Base-by-base conservation (phyloP, 1,139 yeast species). In the Diutina rugosa region DNA sequence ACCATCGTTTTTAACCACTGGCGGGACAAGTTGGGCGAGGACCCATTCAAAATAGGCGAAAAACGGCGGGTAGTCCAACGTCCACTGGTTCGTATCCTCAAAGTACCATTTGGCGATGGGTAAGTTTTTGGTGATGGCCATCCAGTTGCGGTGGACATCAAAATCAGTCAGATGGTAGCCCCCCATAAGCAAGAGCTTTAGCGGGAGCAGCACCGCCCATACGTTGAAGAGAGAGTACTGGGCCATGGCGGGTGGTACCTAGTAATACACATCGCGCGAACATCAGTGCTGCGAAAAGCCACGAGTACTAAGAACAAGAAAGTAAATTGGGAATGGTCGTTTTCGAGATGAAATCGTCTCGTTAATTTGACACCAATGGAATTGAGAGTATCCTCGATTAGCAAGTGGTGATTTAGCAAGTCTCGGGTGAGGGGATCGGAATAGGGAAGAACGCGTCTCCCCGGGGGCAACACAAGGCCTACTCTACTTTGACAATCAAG, bases 71-170 rank as follows among this genome's bases (percentile, higher is more conserved):
- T 93, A 93, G 69, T 93, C 99, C 56, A 95, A 72, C 0, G 99
- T 93, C 98, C 99, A 93, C 66, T 87, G 93, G 48, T 89, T 86
- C 0, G 96, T 90, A 30, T 77, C 71, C 64, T 93, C 97, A 53
- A 76, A 68, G 66, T 93, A 93, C 99, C 99, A 93, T 58, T 86
- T 68, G 12, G 72, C 72, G 16, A 91, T 57, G 0, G 98, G 98
- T 45, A 91, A 70, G n/a, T 78, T 78, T 63, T 83, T 72, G 2
- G 99, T 93, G 54, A 93, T 85, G 0, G 99, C 96, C 51, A 93
- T 77, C 99, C 99, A 93, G 67, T 93, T 93, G 59, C 99, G 76
- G 69, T 93, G 99, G 16, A 95, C 99, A 66, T 93, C 99, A 64
- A 95, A 93, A 67, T 95, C 99, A 0, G 99, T 93, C 2, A 96